Conservation (phyloP, 768 basidiomycete genomes). For the Termitomyces sp. region DNA sequence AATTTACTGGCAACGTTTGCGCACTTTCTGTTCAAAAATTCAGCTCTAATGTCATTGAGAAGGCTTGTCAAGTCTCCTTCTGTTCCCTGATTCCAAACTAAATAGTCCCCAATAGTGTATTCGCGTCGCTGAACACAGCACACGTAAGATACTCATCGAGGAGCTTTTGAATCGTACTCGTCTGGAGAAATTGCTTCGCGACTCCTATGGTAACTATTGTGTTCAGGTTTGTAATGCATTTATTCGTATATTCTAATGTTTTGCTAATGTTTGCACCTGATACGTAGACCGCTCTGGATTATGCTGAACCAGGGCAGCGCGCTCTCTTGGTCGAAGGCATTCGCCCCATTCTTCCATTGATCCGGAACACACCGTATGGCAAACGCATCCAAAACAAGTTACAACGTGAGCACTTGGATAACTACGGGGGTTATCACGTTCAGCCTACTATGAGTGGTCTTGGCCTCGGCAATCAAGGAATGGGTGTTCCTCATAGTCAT, state of each 20-base stretch:
- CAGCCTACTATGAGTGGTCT: conserved; percentile 60
- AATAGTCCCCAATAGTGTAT: conserved; percentile 47
- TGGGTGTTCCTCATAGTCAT: conserved; percentile 33
- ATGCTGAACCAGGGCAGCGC: conserved; percentile 93
- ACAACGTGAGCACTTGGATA: conserved; percentile 88
- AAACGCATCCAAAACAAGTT: conserved; percentile 99
- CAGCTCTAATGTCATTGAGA: conserved; percentile 98
- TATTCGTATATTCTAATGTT: background rate
- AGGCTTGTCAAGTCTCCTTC: conserved; percentile 41
- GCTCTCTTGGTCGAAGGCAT: conserved; percentile 94
- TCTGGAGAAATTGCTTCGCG: conserved; percentile 91
- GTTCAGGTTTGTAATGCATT: conserved; percentile 59
- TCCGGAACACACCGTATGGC: conserved; percentile 98
- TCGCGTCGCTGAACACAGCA: conserved; percentile 93
- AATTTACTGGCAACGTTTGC: conserved; percentile 97
- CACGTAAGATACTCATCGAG: conserved; percentile 91
- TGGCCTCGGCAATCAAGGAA: conserved; percentile 53
- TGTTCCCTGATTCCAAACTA: background rate
- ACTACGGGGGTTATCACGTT: conserved; percentile 55
- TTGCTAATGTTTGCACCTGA: conserved; percentile 10
- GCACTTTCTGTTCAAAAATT: conserved; percentile 98
- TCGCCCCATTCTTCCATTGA: conserved; percentile 95
- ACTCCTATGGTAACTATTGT: conserved; percentile 96
- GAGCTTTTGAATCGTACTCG: conserved; percentile 93
- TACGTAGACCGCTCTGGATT: conserved; percentile 89